Percentiles rank a stretch among this genome's conserved stretches.
Evolutionary conservation across 257 asterid genomes (phyloP).

Genomic region (Primulina tabacum): DNA sequence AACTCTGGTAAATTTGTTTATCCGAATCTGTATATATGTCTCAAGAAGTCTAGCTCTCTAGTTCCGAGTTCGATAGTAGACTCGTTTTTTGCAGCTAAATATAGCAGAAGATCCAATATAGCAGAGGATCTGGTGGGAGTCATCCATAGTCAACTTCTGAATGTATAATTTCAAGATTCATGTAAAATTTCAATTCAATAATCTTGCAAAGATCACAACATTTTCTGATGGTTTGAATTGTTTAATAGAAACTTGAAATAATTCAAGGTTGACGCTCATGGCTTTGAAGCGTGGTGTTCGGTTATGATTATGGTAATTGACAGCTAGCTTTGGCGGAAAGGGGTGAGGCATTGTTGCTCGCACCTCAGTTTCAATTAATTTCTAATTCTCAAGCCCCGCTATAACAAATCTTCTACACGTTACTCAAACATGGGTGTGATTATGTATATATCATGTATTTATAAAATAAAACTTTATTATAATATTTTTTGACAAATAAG

Average conservation of each 20-base stretch:
- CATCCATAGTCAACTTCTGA: background rate
- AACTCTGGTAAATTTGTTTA: constrained; percentile 25
- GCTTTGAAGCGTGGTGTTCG: constrained; percentile 25
- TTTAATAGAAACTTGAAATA: background rate
- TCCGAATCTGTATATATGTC: constrained; percentile 46
- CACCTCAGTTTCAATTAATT: background rate
- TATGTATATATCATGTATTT: background rate
- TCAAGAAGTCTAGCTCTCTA: constrained; percentile 23
- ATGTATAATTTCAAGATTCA: constrained; percentile 17
- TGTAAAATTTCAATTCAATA: constrained; percentile 19
- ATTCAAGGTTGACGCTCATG: background rate
- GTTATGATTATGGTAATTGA: constrained; percentile 25
- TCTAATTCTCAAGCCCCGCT: background rate
- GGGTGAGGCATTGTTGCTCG: background rate
- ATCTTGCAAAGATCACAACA: background rate
- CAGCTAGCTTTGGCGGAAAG: constrained; percentile 20
- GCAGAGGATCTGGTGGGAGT: background rate
- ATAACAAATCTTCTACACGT: constrained; percentile 12
- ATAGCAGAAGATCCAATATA: no score
- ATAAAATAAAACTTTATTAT: no score
- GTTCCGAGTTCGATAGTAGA: constrained; percentile 22
- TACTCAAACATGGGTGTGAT: constrained; percentile 17
- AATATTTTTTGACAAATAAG: no score
- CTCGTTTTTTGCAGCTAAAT: background rate
- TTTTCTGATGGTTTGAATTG: constrained; percentile 2